Evolutionary conservation across 2,329 filamentous ascomycete genomes (phyloP), one percentile per base, ranked within the genome.

Genomic region (Mycocentrospora acerina): DNA sequence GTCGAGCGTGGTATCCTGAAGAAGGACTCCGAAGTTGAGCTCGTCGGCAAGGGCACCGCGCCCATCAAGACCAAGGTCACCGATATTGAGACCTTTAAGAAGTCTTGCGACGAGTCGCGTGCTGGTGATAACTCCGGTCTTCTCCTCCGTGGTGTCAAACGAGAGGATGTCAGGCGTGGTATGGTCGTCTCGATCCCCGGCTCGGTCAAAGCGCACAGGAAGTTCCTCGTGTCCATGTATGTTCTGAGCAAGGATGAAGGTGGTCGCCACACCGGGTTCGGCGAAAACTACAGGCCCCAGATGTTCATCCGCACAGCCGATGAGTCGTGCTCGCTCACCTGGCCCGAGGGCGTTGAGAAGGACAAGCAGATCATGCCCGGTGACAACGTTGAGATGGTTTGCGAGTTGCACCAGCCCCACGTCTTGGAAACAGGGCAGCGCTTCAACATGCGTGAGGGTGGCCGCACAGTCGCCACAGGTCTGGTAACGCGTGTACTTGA

Each of bases 31-130:
- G 93, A 98, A 67, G 83, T 98, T 55, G 93, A 98, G 79, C 81
- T 98, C 51, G 81, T 98, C 46, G 93, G 93, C 68, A 95, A 93
- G 78, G 83, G 85, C 56, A 72, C 74, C 40, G 79, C 83, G 30
- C 75, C 88, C 55, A 88, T 97, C 79, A 96, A 94, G 83, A 97
- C 93, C 72, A 97, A 96, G 80, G 91, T 98, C 53, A 98, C 93
- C 64, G 94, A 98, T 67, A 97, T 98, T 58, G 93, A 98, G 79
- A 98, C 91, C 54, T 98, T 98, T 81, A 96, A 97, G 82, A 98
- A 98, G 82, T 94, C 90, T 33, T 97, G 93, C 73, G 90, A 96
- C 42, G 89, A 95, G 75, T 95, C 91, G 43, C 83, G 88, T 61
- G 93, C 93, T 47, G 93, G 93, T 71, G 93, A 98, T 75, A 98